Base-by-base conservation (phyloP, 306 rosid species). In the Sindora glabra region DNA sequence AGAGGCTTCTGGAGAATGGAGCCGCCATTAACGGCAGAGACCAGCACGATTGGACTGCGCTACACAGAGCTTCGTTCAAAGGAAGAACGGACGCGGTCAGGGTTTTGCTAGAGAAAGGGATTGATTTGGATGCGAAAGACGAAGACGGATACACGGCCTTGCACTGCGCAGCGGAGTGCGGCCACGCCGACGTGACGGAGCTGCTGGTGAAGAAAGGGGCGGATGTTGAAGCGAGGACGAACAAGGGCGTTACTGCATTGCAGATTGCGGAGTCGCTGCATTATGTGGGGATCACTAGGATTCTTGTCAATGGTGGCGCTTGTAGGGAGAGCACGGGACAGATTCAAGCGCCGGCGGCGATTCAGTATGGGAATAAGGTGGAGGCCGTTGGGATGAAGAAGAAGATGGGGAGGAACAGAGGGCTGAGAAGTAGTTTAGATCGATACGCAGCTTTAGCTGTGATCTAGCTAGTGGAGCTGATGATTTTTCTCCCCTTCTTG, bases 121-220 rank as follows among this genome's bases (percentile, higher is more conserved):
- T 71, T 8, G 81, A 78, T 7, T 29, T 74, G 22, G 68, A 68
- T 9, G 81, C 81, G 16, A 39, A 39, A 54, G 97, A 87, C 33
- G 87, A 77, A 40, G 94, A 90, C 3, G 96, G 97, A 3, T 87
- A 90, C 67, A 90, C 95, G 0, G 90, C 97, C 0, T 64, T 87
- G 67, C 95, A 90, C 14, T 85, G 94, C 10, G 97, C 80, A 0
- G 87, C 59, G 2, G 95, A 90, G 63, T 77, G 87, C 0, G 95
- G 95, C 1, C 85, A 90, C 2, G 79, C 69, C 0, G 87, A 87
- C 6, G 85, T 79, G 47, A 78, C 76, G 0, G 89, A 87, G 69
- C 27, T 84, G 65, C 55, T 90, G 67, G 83, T 87, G 46, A 83
- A 90, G 85, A 90, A 75, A 58, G 94, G 94, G 23, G 90, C 79